Percentiles rank a stretch among this genome's conserved stretches.
Conservation (phyloP, 2,329 filamentous ascomycete genomes). For the Claviceps monticola region DNA sequence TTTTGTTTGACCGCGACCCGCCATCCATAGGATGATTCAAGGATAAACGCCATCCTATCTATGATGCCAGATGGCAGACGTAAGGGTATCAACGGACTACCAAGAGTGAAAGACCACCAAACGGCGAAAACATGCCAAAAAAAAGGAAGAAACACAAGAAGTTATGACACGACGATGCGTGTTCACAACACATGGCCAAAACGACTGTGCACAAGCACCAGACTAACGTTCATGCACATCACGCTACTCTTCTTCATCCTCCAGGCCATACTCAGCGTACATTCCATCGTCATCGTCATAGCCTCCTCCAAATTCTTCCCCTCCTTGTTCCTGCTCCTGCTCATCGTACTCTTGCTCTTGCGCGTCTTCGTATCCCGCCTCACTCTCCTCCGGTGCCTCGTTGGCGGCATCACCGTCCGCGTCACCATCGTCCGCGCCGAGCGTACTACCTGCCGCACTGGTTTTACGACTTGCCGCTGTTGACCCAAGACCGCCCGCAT, state of each 20-base stretch:
- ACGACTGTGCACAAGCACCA: neutral
- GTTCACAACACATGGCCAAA: neutral
- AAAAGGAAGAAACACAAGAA: too few relatives aligned
- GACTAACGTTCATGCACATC: neutral
- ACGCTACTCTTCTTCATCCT: slow-evolving; percentile 1
- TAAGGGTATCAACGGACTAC: too few relatives aligned
- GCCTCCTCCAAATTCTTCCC: slow-evolving; percentile 19
- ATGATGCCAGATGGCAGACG: too few relatives aligned
- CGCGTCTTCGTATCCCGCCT: slow-evolving; percentile 21
- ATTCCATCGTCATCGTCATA: slow-evolving; percentile 24
- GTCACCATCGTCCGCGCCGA: slow-evolving; percentile 21
- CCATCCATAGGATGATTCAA: too few relatives aligned
- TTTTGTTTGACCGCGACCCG: too few relatives aligned
- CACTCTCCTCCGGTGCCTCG: slow-evolving; percentile 21
- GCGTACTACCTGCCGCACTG: slow-evolving; percentile 22
- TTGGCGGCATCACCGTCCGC: slow-evolving; percentile 14
- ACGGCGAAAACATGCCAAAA: too few relatives aligned
- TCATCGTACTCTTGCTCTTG: slow-evolving; percentile 17
- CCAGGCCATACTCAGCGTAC: slow-evolving; percentile 18
- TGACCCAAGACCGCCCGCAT: slow-evolving; percentile 32
- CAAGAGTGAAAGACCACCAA: too few relatives aligned
- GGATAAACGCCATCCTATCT: too few relatives aligned
- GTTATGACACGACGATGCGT: too few relatives aligned
- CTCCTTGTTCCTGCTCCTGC: slow-evolving; percentile 17
- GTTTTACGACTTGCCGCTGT: slow-evolving; percentile 34